Conservation (phyloP, 75 land plant species). For the Picea sitchensis region DNA sequence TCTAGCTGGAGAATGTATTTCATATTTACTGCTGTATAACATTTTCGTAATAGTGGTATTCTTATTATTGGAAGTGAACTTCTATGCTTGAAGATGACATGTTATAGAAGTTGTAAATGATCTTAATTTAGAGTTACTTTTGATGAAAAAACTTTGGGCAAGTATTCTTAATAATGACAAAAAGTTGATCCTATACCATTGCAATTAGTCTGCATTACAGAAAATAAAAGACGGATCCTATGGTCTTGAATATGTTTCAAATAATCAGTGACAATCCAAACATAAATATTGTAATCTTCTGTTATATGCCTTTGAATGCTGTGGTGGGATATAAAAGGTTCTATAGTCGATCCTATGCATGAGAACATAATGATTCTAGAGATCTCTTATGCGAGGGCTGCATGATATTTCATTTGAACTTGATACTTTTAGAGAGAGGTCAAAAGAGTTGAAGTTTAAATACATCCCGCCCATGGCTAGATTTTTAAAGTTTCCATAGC, state of each 20-base stretch:
- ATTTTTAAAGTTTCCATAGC: no score
- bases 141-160: neutral
- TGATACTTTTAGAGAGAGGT: neutral
- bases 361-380: no score
- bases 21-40: neutral
- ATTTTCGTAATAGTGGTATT: neutral
- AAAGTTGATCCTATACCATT: neutral
- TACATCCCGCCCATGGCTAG: neutral
- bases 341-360: no score
- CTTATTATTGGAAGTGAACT: conserved; percentile 4
- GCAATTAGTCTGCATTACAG: no score
- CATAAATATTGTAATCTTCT: neutral
- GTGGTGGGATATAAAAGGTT: neutral
- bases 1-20: conserved; percentile 11
- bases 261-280: neutral
- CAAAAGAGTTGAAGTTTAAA: neutral
- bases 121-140: conserved; percentile 2
- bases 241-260: neutral
- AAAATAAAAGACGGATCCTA: neutral
- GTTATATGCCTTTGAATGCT: neutral
- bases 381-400: neutral
- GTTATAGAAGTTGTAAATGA: conserved; percentile 3
- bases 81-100: neutral
- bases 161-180: neutral
- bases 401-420: neutral